phyloP scores from a whole-genome alignment of 352 stramenopile species.

The Peronosclerospora sorghi region DNA sequence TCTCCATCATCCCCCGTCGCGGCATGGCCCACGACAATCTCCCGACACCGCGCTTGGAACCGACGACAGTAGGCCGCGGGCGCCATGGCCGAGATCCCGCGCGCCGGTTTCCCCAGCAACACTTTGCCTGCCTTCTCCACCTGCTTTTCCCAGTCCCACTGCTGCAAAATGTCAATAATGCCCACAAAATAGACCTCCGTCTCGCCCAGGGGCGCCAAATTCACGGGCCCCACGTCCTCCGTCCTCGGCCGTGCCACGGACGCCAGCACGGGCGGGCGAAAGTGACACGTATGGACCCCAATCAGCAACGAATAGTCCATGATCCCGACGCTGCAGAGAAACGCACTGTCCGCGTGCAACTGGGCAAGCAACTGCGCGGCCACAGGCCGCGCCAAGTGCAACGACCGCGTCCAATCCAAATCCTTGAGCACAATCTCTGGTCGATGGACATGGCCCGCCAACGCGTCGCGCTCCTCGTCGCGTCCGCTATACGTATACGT shows the following conservation, averaged over 20 bases:
- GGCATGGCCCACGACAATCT: constrained; percentile 31
- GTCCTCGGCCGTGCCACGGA: too few species aligned
- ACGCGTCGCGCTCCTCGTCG: constrained; percentile 17
- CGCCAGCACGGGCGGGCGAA: constrained; percentile 16
- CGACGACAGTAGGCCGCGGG: constrained; percentile 54
- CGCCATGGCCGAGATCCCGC: constrained; percentile 52
- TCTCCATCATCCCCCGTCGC: constrained; percentile 22
- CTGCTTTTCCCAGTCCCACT: constrained; percentile 77
- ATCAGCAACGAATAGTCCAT: constrained; percentile 77
- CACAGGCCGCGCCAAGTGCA: constrained; percentile 25
- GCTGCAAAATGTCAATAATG: constrained; percentile 79
- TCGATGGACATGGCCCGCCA: constrained; percentile 37
- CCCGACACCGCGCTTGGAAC: constrained; percentile 44
- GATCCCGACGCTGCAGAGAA: constrained; percentile 55
- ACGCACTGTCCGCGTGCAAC: constrained; percentile 43
- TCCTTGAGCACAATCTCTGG: constrained; percentile 66
- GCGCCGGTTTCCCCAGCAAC: constrained; percentile 48
- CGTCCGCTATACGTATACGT: constrained; percentile 31
- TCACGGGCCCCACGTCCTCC: constrained; percentile 8
- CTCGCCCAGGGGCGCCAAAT: constrained; percentile 17
- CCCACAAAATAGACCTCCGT: constrained; percentile 72
- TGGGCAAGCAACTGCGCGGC: constrained; percentile 35
- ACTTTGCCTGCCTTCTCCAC: constrained; percentile 67
- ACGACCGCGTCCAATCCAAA: constrained; percentile 37
- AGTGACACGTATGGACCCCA: constrained; percentile 52